These are phyloP conservation scores for Cyberlindnera maritima DNA, from an alignment of 805 yeast genomes.

Conservation along the genomic window DNA sequence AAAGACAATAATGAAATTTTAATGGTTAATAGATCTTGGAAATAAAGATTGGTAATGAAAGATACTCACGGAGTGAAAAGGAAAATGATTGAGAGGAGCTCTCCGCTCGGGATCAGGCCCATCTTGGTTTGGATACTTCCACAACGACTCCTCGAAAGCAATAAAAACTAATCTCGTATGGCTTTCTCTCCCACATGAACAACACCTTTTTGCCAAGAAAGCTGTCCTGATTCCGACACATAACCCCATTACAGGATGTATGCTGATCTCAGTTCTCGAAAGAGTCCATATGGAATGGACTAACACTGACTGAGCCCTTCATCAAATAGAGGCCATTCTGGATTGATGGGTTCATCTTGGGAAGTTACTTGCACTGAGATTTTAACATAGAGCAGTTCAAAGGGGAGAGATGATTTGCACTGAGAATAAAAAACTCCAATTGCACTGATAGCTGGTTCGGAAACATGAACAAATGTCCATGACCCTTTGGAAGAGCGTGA, in stretches of 20 bases:
- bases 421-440: not conserved
- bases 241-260: conserved; percentile 10
- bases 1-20: not conserved
- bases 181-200: not conserved
- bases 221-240: conserved; percentile 24
- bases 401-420: not conserved
- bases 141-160: not conserved
- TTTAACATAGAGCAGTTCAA: not conserved
- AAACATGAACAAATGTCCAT: not conserved
- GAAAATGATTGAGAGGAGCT: conserved; percentile 2
- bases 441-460: not conserved
- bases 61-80: not conserved
- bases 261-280: conserved; percentile 25
- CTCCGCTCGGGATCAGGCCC: conserved; percentile 17
- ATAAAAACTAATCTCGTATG: too few relatives aligned
- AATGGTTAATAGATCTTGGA: not conserved
- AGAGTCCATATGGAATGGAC: not conserved
- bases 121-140: not conserved
- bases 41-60: not conserved
- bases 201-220: not conserved
- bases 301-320: conserved; percentile 23
- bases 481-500: conserved; percentile 1
- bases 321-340: conserved; percentile 6
- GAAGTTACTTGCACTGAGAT: not conserved
- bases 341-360: not conserved